Conservation (phyloP, 2,329 filamentous ascomycete species). For the Gaeumannomyces sp. region DNA sequence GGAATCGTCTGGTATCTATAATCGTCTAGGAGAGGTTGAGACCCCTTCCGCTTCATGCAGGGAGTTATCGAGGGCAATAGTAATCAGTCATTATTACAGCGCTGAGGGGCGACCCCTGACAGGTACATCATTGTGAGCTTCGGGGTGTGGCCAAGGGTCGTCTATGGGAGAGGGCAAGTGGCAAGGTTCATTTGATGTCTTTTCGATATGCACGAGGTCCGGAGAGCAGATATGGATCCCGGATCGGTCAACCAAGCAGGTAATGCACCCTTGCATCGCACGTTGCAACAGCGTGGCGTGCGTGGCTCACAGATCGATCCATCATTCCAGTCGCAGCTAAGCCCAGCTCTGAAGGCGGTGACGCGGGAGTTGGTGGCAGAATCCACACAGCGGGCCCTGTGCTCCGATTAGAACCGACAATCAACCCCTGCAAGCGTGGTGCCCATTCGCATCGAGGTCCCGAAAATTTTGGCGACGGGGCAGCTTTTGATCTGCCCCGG, state of each 20-base stretch:
- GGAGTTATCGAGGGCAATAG: neutral
- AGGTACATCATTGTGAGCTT: neutral
- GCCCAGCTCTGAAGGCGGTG: neutral
- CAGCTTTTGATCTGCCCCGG: neutral
- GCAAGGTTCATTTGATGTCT: neutral
- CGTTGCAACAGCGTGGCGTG: neutral
- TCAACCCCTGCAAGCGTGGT: neutral
- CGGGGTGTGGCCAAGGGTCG: neutral
- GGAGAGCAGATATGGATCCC: neutral
- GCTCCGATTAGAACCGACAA: neutral
- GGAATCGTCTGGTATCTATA: neutral
- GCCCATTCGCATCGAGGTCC: neutral
- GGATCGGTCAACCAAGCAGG: neutral
- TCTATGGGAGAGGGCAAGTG: neutral
- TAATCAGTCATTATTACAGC: neutral
- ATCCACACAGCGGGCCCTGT: neutral
- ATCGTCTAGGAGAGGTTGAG: neutral
- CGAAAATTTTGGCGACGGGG: neutral
- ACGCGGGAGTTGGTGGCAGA: neutral
- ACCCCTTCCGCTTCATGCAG: neutral
- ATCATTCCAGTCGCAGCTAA: neutral
- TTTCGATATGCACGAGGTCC: neutral
- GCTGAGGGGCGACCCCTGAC: neutral
- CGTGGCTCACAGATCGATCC: neutral
- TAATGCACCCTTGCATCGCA: neutral